phyloP scores from a whole-genome alignment of 2,329 filamentous ascomycete genomes.

The Paracorniculantispora psalliotae region DNA sequence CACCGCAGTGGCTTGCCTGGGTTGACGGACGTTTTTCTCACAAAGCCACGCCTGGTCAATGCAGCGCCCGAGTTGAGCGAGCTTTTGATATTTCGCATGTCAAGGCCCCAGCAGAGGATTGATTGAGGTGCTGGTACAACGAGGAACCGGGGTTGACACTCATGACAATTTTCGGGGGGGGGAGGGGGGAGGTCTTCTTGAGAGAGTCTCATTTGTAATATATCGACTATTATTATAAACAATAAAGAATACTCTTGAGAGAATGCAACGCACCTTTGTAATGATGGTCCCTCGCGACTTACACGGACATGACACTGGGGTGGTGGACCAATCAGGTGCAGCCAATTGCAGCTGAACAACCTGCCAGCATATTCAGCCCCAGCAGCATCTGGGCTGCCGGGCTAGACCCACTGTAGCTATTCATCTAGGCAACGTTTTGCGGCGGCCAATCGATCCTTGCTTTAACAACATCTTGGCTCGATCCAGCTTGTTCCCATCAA shows the following conservation, averaged over 20 bases:
- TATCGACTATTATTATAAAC: too few species aligned
- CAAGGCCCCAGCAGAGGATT: neutral
- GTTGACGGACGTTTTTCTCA: neutral
- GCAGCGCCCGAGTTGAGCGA: neutral
- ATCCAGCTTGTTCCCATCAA: neutral
- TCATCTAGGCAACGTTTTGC: neutral
- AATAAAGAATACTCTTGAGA: too few species aligned
- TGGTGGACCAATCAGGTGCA: neutral
- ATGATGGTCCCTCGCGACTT: neutral
- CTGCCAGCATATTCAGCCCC: neutral
- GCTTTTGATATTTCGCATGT: neutral
- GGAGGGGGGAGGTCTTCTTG: too few species aligned
- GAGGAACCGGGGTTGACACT: too few species aligned
- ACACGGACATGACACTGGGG: neutral
- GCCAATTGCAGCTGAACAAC: conserved; percentile 4
- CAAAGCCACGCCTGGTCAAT: neutral
- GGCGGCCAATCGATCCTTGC: neutral
- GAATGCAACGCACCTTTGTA: too few species aligned
- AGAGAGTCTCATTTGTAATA: too few species aligned
- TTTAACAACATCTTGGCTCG: neutral
- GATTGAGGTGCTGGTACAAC: too few species aligned
- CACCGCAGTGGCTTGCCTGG: neutral
- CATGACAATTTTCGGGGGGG: too few species aligned
- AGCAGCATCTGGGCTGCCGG: neutral
- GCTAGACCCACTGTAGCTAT: conserved; percentile 3